Evolutionary conservation across 176 grass and related monocot genomes (phyloP).

Genomic region (Musa acuminata): DNA sequence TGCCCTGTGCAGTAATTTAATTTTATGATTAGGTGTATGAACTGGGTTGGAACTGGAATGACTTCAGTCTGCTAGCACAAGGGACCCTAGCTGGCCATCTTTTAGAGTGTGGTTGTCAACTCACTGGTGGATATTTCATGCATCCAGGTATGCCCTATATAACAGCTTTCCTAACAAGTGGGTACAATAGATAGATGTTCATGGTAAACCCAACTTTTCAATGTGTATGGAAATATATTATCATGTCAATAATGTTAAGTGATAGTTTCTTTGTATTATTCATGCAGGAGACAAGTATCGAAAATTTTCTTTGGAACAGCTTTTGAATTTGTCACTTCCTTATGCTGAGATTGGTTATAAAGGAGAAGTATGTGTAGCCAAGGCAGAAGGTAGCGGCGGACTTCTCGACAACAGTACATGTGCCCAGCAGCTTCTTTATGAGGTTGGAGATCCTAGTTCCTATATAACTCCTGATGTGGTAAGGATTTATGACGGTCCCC

Average conservation of each 20-base stretch:
- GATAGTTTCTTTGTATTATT: slow-evolving; percentile 22
- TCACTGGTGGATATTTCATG: slow-evolving; percentile 97
- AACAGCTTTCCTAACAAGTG: not conserved
- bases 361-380: slow-evolving; percentile 70
- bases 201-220: not conserved
- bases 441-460: slow-evolving; percentile 70
- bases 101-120: slow-evolving; percentile 95
- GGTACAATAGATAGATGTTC: not conserved
- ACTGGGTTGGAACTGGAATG: slow-evolving; percentile 86
- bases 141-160: slow-evolving; percentile 61
- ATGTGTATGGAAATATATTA: not conserved
- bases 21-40: slow-evolving; percentile 63
- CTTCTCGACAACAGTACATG: slow-evolving; percentile 58
- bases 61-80: slow-evolving; percentile 58
- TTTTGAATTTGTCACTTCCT: slow-evolving; percentile 80
- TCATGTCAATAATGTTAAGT: not conserved
- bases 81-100: slow-evolving; percentile 85
- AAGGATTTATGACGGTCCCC: slow-evolving; percentile 9
- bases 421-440: slow-evolving; percentile 89
- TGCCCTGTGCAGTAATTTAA: slow-evolving; percentile 20
- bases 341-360: slow-evolving; percentile 71
- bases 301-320: slow-evolving; percentile 67
- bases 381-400: slow-evolving; percentile 67
- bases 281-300: slow-evolving; percentile 67
- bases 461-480: slow-evolving; percentile 98